phyloP scores from a whole-genome alignment of 2,329 filamentous ascomycete genomes.

The Ustilaginoidea virens region DNA sequence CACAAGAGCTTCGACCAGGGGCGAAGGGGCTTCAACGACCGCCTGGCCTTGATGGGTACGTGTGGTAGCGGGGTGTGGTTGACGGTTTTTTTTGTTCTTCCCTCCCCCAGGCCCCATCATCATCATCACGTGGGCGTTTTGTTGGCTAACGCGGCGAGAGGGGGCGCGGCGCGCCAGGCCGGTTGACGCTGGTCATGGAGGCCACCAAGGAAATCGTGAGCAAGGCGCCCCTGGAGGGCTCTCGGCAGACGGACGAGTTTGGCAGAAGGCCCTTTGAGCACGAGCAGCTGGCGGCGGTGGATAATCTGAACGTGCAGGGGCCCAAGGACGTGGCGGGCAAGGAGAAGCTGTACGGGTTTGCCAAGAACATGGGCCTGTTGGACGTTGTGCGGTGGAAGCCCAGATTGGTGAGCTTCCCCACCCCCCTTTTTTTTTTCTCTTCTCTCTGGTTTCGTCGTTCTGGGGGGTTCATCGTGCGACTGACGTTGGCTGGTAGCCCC shows the following conservation, averaged over 20 bases:
- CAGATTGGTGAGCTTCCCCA: slow-evolving; percentile 45
- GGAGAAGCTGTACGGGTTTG: slow-evolving; percentile 51
- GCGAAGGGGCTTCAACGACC: slow-evolving; percentile 83
- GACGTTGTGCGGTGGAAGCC: slow-evolving; percentile 82
- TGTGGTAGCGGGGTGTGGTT: background rate
- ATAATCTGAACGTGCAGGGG: slow-evolving; percentile 49
- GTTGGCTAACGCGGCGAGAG: background rate
- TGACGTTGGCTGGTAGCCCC: slow-evolving; percentile 30
- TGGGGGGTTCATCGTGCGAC: no score
- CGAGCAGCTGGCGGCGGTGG: slow-evolving; percentile 53
- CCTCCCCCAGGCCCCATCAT: no score
- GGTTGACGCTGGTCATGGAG: slow-evolving; percentile 22
- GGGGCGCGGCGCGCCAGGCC: slow-evolving; percentile 13
- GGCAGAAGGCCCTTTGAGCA: slow-evolving; percentile 54
- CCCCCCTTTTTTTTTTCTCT: no score
- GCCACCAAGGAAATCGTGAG: slow-evolving; percentile 22
- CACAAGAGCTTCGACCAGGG: slow-evolving; percentile 98
- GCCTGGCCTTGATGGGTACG: slow-evolving; percentile 75
- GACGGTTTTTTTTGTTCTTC: no score
- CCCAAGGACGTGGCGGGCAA: slow-evolving; percentile 49
- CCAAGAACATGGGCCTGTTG: slow-evolving; percentile 52
- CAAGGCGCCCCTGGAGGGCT: slow-evolving; percentile 13
- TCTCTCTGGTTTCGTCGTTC: no score
- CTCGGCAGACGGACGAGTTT: slow-evolving; percentile 26
- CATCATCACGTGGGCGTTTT: background rate